Conservation (phyloP, 1,284 basidiomycete genomes). For the Wolfiporia cocos region DNA sequence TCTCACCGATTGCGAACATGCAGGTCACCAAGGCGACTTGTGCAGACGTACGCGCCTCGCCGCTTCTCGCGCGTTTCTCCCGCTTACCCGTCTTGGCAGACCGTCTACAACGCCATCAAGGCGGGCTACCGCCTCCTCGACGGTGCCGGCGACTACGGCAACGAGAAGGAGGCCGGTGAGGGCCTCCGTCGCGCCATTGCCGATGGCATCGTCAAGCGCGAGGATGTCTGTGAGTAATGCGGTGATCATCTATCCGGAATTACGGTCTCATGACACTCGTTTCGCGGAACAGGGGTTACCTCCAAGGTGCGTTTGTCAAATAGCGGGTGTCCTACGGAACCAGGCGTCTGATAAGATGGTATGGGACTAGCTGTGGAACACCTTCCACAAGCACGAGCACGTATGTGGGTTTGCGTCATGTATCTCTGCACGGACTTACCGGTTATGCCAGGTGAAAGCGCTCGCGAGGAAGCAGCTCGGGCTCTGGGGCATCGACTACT, state of each 20-base stretch:
- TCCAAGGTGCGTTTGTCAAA: slow-evolving; percentile 55
- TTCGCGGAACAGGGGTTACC: slow-evolving; percentile 45
- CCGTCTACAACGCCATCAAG: slow-evolving; percentile 68
- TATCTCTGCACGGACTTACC: slow-evolving; percentile 1
- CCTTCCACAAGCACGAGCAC: slow-evolving; percentile 68
- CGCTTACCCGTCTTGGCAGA: slow-evolving; percentile 28
- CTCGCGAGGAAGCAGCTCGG: slow-evolving; percentile 57
- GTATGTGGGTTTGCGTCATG: slow-evolving; percentile 30
- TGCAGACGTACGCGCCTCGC: slow-evolving; percentile 47
- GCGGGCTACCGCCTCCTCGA: slow-evolving; percentile 80
- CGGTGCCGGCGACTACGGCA: slow-evolving; percentile 77
- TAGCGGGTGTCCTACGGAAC: slow-evolving; percentile 11
- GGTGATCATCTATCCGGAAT: not conserved
- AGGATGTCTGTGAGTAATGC: slow-evolving; percentile 65
- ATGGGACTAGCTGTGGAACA: slow-evolving; percentile 67
- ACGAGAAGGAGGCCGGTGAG: slow-evolving; percentile 84
- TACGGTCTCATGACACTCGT: not conserved
- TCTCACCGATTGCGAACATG: not conserved
- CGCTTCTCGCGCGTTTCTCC: not conserved
- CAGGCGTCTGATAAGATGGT: slow-evolving; percentile 6
- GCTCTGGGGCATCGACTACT: slow-evolving; percentile 77
- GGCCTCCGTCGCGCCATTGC: slow-evolving; percentile 69
- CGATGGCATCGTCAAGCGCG: slow-evolving; percentile 68
- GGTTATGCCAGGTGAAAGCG: slow-evolving; percentile 37
- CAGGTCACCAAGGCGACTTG: slow-evolving; percentile 52